A percentile compares a stretch with the other conserved stretches of the same genome.
Conservation (phyloP, 129 eudicot species). For the Heracleum sosnowskyi region DNA sequence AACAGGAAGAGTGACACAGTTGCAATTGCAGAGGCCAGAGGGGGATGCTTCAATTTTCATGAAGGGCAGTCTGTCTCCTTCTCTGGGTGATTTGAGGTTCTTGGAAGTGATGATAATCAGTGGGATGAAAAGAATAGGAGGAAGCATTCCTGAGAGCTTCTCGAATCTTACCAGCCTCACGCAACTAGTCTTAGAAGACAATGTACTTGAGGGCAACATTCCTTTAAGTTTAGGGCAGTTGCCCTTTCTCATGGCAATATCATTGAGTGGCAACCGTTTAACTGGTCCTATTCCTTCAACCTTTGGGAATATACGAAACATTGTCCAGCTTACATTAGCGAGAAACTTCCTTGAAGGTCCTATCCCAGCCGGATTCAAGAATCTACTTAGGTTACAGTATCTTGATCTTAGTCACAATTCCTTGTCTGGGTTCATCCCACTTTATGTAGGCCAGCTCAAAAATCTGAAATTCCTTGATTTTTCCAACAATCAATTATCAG, state of each 20-base stretch:
- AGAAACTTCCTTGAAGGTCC: constrained; percentile 53
- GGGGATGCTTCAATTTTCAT: constrained; percentile 29
- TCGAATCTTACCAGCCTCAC: constrained; percentile 43
- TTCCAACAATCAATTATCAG: constrained; percentile 53
- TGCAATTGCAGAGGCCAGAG: constrained; percentile 57
- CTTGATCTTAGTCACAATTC: constrained; percentile 71
- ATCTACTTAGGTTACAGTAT: constrained; percentile 37
- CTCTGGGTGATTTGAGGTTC: constrained; percentile 48
- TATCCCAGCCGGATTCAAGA: constrained; percentile 34
- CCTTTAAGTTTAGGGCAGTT: constrained; percentile 58
- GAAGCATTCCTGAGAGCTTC: constrained; percentile 54
- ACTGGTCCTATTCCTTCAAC: constrained; percentile 55
- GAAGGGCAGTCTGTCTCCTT: constrained; percentile 72
- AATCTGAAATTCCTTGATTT: constrained; percentile 57
- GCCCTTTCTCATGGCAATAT: constrained; percentile 41
- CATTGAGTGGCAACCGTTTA: constrained; percentile 54
- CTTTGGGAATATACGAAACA: constrained; percentile 38
- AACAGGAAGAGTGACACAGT: constrained; percentile 58
- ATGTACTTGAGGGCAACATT: constrained; percentile 48
- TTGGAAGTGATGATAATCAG: constrained; percentile 66
- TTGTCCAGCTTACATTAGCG: constrained; percentile 52
- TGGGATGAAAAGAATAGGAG: constrained; percentile 72
- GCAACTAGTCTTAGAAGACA: constrained; percentile 72
- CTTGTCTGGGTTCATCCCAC: constrained; percentile 58
- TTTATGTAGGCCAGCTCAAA: constrained; percentile 36